phyloP scores from a whole-genome alignment of 2,329 filamentous ascomycete species.

The Fusarium piperis region DNA sequence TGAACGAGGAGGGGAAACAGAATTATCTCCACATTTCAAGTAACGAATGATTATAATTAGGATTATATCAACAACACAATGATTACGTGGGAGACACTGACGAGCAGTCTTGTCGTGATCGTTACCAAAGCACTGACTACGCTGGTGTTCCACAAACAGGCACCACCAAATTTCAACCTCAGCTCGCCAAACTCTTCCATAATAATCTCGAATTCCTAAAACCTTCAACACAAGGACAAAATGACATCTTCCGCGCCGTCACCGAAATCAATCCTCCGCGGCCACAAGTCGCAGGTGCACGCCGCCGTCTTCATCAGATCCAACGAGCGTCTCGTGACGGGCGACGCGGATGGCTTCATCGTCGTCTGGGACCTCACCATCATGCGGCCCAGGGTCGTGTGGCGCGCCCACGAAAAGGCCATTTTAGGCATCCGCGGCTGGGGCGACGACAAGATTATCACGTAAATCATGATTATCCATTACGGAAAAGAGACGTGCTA shows the following conservation, averaged over 20 bases:
- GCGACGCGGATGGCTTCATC: slow-evolving; percentile 90
- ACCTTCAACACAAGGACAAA: background rate
- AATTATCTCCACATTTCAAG: background rate
- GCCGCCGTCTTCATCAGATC: slow-evolving; percentile 75
- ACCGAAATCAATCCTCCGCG: slow-evolving; percentile 77
- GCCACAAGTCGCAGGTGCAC: slow-evolving; percentile 85
- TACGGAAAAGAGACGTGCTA: background rate
- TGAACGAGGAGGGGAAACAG: background rate
- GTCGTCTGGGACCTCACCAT: slow-evolving; percentile 85
- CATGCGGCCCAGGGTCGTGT: slow-evolving; percentile 83
- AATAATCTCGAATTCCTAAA: background rate
- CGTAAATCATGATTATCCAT: slow-evolving; percentile 63
- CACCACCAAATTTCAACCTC: background rate
- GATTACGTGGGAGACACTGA: background rate
- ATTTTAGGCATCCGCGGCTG: slow-evolving; percentile 80
- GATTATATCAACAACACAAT: background rate
- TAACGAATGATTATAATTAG: background rate
- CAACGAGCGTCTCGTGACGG: slow-evolving; percentile 83
- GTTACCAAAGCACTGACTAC: background rate
- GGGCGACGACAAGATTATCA: slow-evolving; percentile 79
- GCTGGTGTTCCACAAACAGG: slow-evolving; percentile 2
- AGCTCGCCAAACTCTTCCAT: slow-evolving; percentile 4
- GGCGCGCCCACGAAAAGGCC: slow-evolving; percentile 83
- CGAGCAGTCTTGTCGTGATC: background rate
- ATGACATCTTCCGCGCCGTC: slow-evolving; percentile 46